These are phyloP conservation scores for Microthlaspi erraticum DNA, from an alignment of 345 rosid species.

Conservation along the genomic window DNA sequence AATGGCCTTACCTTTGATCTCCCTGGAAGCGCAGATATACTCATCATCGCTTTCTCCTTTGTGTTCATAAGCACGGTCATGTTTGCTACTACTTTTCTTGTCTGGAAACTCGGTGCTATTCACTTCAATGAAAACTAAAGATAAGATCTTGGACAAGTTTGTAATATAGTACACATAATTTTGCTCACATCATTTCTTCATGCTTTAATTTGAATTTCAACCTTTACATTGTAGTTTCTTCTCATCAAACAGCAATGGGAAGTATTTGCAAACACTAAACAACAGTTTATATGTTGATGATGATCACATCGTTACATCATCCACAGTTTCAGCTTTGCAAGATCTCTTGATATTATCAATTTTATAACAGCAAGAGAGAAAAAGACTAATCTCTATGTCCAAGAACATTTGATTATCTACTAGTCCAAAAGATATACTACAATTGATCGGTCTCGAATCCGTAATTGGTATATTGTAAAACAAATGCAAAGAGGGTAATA, in stretches of 20 bases:
- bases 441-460: neutral
- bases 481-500: neutral
- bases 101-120: conserved; percentile 94
- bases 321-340: too few species aligned
- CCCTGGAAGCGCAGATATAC: conserved; percentile 78
- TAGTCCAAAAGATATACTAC: neutral
- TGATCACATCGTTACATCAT: too few species aligned
- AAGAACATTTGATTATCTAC: neutral
- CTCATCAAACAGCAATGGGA: neutral
- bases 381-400: too few species aligned
- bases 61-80: conserved; percentile 84
- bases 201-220: neutral
- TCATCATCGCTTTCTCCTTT: conserved; percentile 67
- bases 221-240: neutral
- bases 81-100: conserved; percentile 84
- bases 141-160: conserved; percentile 31
- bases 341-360: too few species aligned
- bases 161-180: conserved; percentile 20
- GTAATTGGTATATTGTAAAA: neutral
- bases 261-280: too few species aligned
- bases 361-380: too few species aligned
- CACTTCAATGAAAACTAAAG: conserved; percentile 72
- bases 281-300: too few species aligned
- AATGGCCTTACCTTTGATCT: conserved; percentile 73
- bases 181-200: conserved; percentile 19